Percentiles rank a stretch among this genome's conserved stretches.
Evolutionary conservation across 306 rosid species (phyloP).

Genomic region (Trichosanthes truncata): DNA sequence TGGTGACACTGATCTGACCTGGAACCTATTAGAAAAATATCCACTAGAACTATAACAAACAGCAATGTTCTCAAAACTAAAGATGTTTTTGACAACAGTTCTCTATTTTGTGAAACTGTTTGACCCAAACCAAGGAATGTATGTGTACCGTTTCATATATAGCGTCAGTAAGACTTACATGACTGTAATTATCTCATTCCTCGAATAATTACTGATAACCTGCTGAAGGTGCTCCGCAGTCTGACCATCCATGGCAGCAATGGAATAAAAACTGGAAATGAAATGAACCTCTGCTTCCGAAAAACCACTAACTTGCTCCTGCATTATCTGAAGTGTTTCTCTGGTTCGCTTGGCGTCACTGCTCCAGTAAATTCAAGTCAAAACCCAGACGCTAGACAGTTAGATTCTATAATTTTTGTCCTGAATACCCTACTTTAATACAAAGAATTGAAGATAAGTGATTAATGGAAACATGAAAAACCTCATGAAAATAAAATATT

Average conservation of each 20-base stretch:
- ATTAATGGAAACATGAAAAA: not conserved
- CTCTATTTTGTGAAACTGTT: not conserved
- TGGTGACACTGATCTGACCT: not conserved
- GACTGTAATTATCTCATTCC: conserved; percentile 64
- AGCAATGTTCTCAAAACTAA: not conserved
- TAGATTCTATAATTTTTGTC: not conserved
- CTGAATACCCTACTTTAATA: conserved; percentile 1
- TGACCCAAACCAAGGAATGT: not conserved
- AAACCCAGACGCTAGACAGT: not conserved
- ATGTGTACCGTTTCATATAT: not conserved
- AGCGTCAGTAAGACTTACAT: conserved; percentile 45
- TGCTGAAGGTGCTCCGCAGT: conserved; percentile 92
- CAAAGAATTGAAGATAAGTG: not conserved
- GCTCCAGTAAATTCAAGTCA: not conserved
- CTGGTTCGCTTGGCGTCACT: conserved; percentile 74
- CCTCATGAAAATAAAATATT: no score
- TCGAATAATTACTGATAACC: conserved; percentile 59
- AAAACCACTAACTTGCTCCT: conserved; percentile 59
- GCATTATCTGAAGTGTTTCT: conserved; percentile 85
- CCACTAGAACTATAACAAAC: not conserved
- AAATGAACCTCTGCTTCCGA: conserved; percentile 72
- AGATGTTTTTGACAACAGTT: not conserved
- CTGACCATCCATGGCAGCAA: conserved; percentile 99
- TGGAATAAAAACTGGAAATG: conserved; percentile 87
- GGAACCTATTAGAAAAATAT: not conserved